phyloP scores from a whole-genome alignment of 352 stramenopile species.

The Phytopythium chamaehyphon region DNA sequence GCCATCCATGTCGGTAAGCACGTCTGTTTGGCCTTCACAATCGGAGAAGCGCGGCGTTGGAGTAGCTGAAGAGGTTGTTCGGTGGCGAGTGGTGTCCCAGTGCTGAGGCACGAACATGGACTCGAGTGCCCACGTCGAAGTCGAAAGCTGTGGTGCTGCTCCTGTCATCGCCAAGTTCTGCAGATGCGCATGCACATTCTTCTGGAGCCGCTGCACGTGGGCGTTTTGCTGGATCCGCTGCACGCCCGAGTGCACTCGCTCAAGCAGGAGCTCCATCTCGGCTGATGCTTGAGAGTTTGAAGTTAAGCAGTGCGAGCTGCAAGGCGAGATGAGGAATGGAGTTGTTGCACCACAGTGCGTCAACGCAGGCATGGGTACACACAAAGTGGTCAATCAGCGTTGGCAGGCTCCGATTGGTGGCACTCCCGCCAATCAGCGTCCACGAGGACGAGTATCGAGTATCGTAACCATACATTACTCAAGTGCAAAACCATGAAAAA shows the following conservation, averaged over 20 bases:
- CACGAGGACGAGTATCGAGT: not conserved
- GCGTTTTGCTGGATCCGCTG: constrained; percentile 7
- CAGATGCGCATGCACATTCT: constrained; percentile 9
- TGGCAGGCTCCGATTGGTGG: constrained; percentile 19
- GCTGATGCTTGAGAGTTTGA: not conserved
- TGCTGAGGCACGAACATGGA: constrained; percentile 7
- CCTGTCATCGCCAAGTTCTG: not conserved
- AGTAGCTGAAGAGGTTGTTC: not conserved
- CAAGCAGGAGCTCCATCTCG: constrained; percentile 3
- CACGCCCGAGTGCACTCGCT: constrained; percentile 1
- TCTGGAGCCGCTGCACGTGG: constrained; percentile 6
- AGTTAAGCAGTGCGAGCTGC: not conserved
- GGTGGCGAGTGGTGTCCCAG: not conserved
- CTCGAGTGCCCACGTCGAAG: constrained; percentile 3
- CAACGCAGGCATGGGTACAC: too few relatives aligned
- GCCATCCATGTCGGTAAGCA: constrained; percentile 37
- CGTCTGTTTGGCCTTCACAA: constrained; percentile 10
- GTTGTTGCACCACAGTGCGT: too few relatives aligned
- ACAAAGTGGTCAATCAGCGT: too few relatives aligned
- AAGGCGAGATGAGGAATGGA: constrained; percentile 3
- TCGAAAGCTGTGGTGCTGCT: not conserved
- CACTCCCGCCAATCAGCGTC: not conserved
- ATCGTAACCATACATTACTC: not conserved
- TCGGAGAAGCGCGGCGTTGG: not conserved
- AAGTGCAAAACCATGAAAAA: not conserved